Evolutionary conservation across 768 basidiomycete species (phyloP).

Genomic region (Sarcomyxa edulis): DNA sequence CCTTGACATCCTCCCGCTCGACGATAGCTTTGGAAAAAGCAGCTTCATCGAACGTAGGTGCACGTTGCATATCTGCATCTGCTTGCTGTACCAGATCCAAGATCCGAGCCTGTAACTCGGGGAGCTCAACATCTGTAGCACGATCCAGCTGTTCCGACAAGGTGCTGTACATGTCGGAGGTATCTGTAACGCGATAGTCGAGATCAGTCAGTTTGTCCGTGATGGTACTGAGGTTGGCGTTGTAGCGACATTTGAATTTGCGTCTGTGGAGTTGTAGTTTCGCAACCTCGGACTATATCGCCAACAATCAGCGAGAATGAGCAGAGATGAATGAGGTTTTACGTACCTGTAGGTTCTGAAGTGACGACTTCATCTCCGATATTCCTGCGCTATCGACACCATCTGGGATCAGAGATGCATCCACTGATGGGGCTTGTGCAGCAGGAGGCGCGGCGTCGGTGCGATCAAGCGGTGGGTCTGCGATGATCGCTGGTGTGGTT

Average conservation of each 20-base stretch:
- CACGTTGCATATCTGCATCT: slow-evolving; percentile 8
- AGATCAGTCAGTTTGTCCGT: slow-evolving; percentile 13
- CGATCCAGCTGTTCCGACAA: slow-evolving; percentile 32
- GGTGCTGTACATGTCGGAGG: slow-evolving; percentile 27
- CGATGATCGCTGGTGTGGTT: too few relatives aligned
- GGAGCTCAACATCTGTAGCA: slow-evolving; percentile 18
- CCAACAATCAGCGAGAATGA: too few relatives aligned
- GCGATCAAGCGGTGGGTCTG: too few relatives aligned
- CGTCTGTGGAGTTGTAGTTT: slow-evolving; percentile 33
- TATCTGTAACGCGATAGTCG: slow-evolving; percentile 22
- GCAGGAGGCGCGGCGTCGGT: too few relatives aligned
- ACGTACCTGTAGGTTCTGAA: too few relatives aligned
- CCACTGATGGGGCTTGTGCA: too few relatives aligned
- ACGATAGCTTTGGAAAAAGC: not conserved
- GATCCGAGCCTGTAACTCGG: slow-evolving; percentile 26
- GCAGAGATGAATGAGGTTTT: too few relatives aligned
- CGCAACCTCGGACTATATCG: slow-evolving; percentile 30
- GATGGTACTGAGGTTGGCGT: slow-evolving; percentile 31
- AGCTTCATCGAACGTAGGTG: not conserved
- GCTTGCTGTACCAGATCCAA: slow-evolving; percentile 29
- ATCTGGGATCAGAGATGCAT: too few relatives aligned
- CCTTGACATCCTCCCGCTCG: slow-evolving; percentile 21
- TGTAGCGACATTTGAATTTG: slow-evolving; percentile 37
- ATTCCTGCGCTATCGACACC: too few relatives aligned
- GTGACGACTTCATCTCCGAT: too few relatives aligned